phyloP scores from a whole-genome alignment of 768 basidiomycete species.

The Pulveroboletus ravenelii region DNA sequence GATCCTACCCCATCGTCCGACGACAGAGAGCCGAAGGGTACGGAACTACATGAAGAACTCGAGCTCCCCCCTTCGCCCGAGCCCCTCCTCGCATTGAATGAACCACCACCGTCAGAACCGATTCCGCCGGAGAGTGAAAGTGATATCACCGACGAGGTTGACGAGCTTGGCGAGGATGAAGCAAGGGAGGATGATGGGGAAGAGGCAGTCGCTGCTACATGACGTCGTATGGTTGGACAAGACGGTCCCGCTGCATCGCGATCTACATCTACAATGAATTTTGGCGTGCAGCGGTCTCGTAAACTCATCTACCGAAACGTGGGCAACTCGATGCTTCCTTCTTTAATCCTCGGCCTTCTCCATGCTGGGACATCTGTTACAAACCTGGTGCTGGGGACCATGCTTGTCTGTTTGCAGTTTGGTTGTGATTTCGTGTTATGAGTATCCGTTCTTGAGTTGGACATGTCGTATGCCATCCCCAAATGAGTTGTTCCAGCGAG shows the following conservation, averaged over 20 bases:
- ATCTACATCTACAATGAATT: background rate
- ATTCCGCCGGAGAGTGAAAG: slow-evolving; percentile 31
- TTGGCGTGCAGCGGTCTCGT: background rate
- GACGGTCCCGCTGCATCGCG: slow-evolving; percentile 21
- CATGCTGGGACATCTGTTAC: too few relatives aligned
- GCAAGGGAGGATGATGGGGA: slow-evolving; percentile 6
- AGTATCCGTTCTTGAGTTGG: too few relatives aligned
- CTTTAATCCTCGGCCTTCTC: too few relatives aligned
- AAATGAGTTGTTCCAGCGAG: too few relatives aligned
- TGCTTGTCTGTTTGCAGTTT: too few relatives aligned
- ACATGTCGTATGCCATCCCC: too few relatives aligned
- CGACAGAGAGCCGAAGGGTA: background rate
- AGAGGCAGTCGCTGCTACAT: slow-evolving; percentile 9
- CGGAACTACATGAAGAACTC: slow-evolving; percentile 6
- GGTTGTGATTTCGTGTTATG: too few relatives aligned
- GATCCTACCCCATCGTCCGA: background rate
- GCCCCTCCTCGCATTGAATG: slow-evolving; percentile 23
- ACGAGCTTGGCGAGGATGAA: slow-evolving; percentile 19
- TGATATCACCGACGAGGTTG: slow-evolving; percentile 33
- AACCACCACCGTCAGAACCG: slow-evolving; percentile 30
- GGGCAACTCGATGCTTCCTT: too few relatives aligned
- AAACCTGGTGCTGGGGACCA: too few relatives aligned
- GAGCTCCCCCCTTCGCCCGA: slow-evolving; percentile 4
- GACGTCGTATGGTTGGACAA: background rate
- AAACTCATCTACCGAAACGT: background rate